A percentile compares a stretch with the other conserved stretches of the same genome.
Evolutionary conservation across 371 early-diverging fungal genomes (phyloP).

Genomic region (Mortierella sp.): DNA sequence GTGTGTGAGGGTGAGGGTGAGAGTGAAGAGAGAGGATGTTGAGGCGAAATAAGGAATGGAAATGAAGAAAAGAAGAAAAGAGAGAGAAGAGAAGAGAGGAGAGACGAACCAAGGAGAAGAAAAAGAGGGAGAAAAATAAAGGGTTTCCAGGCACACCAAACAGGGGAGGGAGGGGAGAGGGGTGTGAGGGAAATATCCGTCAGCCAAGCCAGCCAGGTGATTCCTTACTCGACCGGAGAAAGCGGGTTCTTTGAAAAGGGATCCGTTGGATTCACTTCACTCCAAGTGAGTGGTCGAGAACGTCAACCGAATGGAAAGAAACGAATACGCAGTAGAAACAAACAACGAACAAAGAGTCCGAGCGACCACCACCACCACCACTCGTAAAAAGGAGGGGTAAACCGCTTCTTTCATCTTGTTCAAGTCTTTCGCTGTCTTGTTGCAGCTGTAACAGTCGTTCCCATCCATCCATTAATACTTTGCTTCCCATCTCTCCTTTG

Average conservation of each 20-base stretch:
- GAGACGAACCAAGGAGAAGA: not conserved
- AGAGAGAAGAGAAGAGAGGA: not conserved
- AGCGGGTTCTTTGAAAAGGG: conserved; percentile 3
- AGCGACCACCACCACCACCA: too few relatives aligned
- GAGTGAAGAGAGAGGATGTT: not conserved
- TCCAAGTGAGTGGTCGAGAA: too few relatives aligned
- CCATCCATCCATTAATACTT: too few relatives aligned
- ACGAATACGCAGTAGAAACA: too few relatives aligned
- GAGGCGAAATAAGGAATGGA: not conserved
- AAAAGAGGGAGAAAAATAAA: not conserved
- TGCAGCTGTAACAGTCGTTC: too few relatives aligned
- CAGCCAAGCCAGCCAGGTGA: not conserved
- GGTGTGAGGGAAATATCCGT: not conserved
- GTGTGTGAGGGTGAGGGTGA: not conserved
- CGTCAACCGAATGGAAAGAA: too few relatives aligned
- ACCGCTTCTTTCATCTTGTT: too few relatives aligned
- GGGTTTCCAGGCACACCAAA: not conserved
- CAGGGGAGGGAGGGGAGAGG: not conserved
- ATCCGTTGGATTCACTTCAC: too few relatives aligned
- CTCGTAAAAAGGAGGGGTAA: too few relatives aligned
- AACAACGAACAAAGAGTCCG: too few relatives aligned
- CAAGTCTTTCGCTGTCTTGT: too few relatives aligned
- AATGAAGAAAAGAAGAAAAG: not conserved
- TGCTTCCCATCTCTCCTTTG: too few relatives aligned
- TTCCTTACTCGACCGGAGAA: not conserved